Evolutionary conservation across 768 basidiomycete species (phyloP), one percentile per base, ranked within the genome.

Genomic region (Mycena crocata): DNA sequence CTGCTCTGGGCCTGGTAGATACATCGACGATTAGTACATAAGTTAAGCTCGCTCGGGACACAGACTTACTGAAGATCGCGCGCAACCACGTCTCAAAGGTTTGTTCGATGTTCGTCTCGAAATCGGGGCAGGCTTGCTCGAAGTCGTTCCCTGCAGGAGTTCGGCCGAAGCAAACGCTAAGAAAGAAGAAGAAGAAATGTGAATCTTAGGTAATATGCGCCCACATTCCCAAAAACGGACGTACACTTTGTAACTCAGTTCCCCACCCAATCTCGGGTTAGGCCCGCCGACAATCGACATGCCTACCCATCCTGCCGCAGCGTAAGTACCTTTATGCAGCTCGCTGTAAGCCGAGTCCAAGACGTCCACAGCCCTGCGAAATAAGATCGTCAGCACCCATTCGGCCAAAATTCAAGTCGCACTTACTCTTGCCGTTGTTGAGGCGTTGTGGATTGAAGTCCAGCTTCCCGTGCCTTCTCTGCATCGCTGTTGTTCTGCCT

Each of bases 121-220:
- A 58, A 23, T 34, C 23, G 28, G 21, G 14, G 32, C 31, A 48
- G 5, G 40, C 23, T 1, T 30, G 14, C 31, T 58, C 44, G 57
- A 58, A 58, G 57, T 58, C 57, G 45, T 58, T 58, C 3, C 44
- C 57, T 17, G 31, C 32, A 6, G 57, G 2, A 5, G 57, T 58
- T 23, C 48, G 34, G 6, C 57, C 45, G 12, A 48, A 58, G 14
- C 44, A 46, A 14, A 58, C 15, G 30, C 57, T 58, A 23, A 24
- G 4, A 26, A 23, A 35, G n/a, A 42, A 37, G 35, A 15, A 8
- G 8, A 9, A 8, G 35, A 9, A 37, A 37, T 8, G 9, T 37
- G 35, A 9, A 37, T 37, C 9, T 37, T 46, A 46, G 24, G 24
- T 2, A 46, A 13, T 26, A 3, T 26, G 17, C 17, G n/a, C n/a